Evolutionary conservation across 2,329 filamentous ascomycete species (phyloP).

Genomic region (Penicillium fuscoglaucum): DNA sequence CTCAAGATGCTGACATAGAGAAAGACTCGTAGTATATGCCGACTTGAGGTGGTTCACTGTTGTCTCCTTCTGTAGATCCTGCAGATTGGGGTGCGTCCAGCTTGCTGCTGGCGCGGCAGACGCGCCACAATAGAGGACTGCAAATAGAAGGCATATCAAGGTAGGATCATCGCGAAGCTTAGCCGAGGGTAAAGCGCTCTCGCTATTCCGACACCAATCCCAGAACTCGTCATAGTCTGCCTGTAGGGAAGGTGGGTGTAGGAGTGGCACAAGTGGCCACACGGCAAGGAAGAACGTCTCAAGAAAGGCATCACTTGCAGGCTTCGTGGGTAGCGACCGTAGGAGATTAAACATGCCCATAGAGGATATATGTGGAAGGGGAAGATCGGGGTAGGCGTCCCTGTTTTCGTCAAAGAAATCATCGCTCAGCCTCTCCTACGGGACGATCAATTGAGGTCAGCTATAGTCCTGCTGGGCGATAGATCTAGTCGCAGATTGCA

Average conservation of each 20-base stretch:
- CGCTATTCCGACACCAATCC: slow-evolving; percentile 4
- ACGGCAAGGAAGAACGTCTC: neutral
- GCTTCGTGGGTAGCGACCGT: neutral
- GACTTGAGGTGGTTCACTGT: neutral
- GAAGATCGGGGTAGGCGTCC: neutral
- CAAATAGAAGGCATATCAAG: neutral
- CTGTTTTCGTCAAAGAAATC: neutral
- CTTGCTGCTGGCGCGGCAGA: neutral
- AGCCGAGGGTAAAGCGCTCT: neutral
- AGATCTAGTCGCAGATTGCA: neutral
- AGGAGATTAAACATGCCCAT: neutral
- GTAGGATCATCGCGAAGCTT: slow-evolving; percentile 12
- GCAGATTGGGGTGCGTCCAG: neutral
- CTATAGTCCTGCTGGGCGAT: neutral
- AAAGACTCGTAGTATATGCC: neutral
- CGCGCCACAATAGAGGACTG: neutral
- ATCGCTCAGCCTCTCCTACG: neutral
- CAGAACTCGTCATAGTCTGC: slow-evolving; percentile 14
- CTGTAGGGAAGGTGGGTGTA: slow-evolving; percentile 8
- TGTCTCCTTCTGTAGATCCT: neutral
- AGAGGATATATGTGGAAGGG: neutral
- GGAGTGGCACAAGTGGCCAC: slow-evolving; percentile 5
- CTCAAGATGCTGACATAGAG: neutral
- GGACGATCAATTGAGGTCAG: neutral
- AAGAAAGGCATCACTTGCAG: neutral